Base-by-base conservation (phyloP, 1,284 basidiomycete species). In the Pholiota adiposa region DNA sequence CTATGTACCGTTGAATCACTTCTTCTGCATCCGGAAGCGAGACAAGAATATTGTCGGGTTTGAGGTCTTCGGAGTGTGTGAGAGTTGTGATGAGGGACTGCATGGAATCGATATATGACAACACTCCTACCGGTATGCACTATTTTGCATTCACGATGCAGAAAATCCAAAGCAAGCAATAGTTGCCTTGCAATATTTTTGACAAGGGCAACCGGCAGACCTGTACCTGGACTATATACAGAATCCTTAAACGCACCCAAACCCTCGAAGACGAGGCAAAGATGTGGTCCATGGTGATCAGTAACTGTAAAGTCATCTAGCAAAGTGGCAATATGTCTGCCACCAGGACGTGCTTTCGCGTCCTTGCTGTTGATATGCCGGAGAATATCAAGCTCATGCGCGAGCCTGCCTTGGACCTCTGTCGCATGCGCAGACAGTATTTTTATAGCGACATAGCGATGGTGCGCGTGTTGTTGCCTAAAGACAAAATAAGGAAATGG, bases 1-100 rank as follows among this genome's bases (percentile, higher is more conserved):
- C 18, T n/a, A 27, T 33, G 14, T 55, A 50, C 11, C 38, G 51
- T 49, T 54, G 52, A 34, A 59, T 12, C 4, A n/a, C 16, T 33
- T 55, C 25, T 53, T 61, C 55, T 49, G 51, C 53, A 50, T 54
- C 33, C 11, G 51, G 29, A 33, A 60, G 29, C 11, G 29, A 36
- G 50, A 63, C n/a, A 16, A 65, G 54, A 50, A 67, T 56, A 51
- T 65, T 63, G 43, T 65, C 63, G 27, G 31, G 54, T 36, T 67
- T 65, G 29, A 67, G 38, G 36, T 67, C 65, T 67, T 51, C 34
- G 25, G 36, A 14, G 21, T 25, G 12, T 11, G 16, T 54, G 11
- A 41, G 27, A 33, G 40, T 19, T 21, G 18, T 18, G 21, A 33
- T 12, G n/a, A 18, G 18, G 8, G 19, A 36, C 14, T 5, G 34